Evolutionary conservation across 352 stramenopile genomes (phyloP).

Genomic region (Thraustotheca clavata): DNA sequence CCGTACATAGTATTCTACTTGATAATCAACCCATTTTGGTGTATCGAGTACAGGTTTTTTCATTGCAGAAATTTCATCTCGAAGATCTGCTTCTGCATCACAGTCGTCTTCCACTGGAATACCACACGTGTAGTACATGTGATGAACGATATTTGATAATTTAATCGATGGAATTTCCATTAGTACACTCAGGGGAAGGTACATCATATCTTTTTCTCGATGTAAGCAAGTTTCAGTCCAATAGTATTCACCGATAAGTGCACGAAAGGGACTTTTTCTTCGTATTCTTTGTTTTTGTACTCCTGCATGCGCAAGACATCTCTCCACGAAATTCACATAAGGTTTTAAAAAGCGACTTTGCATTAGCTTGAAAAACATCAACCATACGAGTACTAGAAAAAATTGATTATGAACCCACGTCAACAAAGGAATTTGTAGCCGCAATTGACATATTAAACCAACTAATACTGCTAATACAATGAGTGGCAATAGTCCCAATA

Average conservation of each 20-base stretch:
- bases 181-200: neutral
- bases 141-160: neutral
- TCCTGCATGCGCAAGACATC: neutral
- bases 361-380: neutral
- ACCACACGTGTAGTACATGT: neutral
- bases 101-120: too few species aligned
- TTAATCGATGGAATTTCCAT: neutral
- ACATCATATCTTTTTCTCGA: neutral
- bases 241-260: neutral
- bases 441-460: neutral
- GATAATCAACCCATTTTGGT: neutral
- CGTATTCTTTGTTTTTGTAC: neutral
- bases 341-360: neutral
- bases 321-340: neutral
- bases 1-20: constrained; percentile 1
- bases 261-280: neutral
- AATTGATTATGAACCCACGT: neutral
- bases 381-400: neutral
- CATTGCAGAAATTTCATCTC: too few species aligned
- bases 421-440: neutral
- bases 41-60: too few species aligned
- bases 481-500: neutral
- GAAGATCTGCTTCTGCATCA: too few species aligned
- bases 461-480: neutral
- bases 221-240: neutral